phyloP scores from a whole-genome alignment of 768 basidiomycete species.

The Lentinus brumalis region DNA sequence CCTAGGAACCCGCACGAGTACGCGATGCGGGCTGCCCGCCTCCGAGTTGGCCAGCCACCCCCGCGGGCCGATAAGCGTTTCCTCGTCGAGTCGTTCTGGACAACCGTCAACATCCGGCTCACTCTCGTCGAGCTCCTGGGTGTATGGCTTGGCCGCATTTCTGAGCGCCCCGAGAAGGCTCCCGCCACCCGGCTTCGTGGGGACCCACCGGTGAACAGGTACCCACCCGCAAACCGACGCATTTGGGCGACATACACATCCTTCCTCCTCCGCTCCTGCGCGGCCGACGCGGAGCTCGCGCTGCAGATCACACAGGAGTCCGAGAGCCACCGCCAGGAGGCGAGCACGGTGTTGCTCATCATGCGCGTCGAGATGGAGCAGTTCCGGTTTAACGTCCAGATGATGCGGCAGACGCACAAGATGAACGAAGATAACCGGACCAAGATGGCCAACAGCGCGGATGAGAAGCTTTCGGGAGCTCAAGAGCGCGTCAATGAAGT shows the following conservation, averaged over 20 bases:
- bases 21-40: slow-evolving; percentile 53
- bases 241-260: slow-evolving; percentile 49
- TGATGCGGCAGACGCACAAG: slow-evolving; percentile 28
- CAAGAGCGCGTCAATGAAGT: slow-evolving; percentile 6
- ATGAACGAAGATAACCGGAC: slow-evolving; percentile 23
- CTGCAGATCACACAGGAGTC: slow-evolving; percentile 48
- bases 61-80: slow-evolving; percentile 63
- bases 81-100: slow-evolving; percentile 61
- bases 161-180: slow-evolving; percentile 14
- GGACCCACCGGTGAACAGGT: not conserved
- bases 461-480: slow-evolving; percentile 17
- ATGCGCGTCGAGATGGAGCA: slow-evolving; percentile 51
- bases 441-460: slow-evolving; percentile 25
- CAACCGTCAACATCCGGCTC: slow-evolving; percentile 55
- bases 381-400: slow-evolving; percentile 50
- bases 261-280: slow-evolving; percentile 51
- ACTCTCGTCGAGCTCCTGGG: slow-evolving; percentile 47
- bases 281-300: slow-evolving; percentile 48
- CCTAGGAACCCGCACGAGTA: slow-evolving; percentile 47
- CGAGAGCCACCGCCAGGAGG: slow-evolving; percentile 54
- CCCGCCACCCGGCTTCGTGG: too few relatives aligned
- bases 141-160: slow-evolving; percentile 41
- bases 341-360: slow-evolving; percentile 43
- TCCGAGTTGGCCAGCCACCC: slow-evolving; percentile 55
- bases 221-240: slow-evolving; percentile 33